phyloP scores from a whole-genome alignment of 2,329 filamentous ascomycete species.

The Harringtonia lauricola region DNA sequence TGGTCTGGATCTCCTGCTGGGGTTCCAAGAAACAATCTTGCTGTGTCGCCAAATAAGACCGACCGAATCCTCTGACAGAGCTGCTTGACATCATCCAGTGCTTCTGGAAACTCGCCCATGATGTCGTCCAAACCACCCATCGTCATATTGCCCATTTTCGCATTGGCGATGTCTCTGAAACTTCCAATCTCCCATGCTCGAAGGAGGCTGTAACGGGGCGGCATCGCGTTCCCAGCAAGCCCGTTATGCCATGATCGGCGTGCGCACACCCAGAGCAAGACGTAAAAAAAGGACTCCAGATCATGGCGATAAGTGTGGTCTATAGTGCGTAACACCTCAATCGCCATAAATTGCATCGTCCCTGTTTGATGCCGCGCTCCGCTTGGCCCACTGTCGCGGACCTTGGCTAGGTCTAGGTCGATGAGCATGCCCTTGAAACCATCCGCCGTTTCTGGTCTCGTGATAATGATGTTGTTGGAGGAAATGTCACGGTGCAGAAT shows the following conservation, averaged over 20 bases:
- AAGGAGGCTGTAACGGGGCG: background rate
- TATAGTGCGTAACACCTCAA: slow-evolving; percentile 19
- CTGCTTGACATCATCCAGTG: too few species aligned
- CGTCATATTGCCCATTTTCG: background rate
- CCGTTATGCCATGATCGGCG: background rate
- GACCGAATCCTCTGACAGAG: too few species aligned
- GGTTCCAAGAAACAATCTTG: background rate
- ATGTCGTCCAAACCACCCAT: background rate
- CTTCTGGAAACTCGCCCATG: background rate
- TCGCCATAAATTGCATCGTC: slow-evolving; percentile 23
- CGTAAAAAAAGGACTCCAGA: slow-evolving; percentile 12
- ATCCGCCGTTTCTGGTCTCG: slow-evolving; percentile 7
- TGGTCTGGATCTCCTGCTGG: background rate
- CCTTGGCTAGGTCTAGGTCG: slow-evolving; percentile 22
- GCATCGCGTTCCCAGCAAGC: background rate
- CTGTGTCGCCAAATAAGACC: background rate
- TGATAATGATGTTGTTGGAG: slow-evolving; percentile 25
- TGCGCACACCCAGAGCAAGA: slow-evolving; percentile 2
- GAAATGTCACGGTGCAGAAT: slow-evolving; percentile 28
- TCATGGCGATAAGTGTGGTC: slow-evolving; percentile 19
- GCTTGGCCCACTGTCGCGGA: slow-evolving; percentile 13
- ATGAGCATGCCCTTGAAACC: slow-evolving; percentile 21
- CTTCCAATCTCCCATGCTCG: background rate
- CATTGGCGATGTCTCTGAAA: background rate
- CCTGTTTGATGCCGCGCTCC: slow-evolving; percentile 16